Evolutionary conservation across 352 stramenopile species (phyloP).

Genomic region (Globisporangium viniferum): DNA sequence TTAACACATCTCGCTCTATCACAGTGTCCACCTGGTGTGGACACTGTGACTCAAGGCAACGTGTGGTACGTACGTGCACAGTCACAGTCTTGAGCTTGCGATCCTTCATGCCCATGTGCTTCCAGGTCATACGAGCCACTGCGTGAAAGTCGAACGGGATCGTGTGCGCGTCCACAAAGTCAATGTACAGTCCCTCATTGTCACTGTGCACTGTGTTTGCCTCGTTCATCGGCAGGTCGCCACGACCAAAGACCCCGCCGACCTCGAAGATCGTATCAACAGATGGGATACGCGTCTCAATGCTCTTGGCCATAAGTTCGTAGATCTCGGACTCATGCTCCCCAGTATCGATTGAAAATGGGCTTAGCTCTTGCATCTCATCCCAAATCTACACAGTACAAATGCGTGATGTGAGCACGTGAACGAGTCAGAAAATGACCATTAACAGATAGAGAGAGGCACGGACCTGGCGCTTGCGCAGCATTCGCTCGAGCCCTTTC

Average conservation of each 20-base stretch:
- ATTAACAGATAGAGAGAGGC: not conserved
- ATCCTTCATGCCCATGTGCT: slow-evolving; percentile 7
- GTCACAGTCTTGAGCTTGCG: not conserved
- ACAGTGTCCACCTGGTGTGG: not conserved
- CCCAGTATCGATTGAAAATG: not conserved
- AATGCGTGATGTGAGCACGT: not conserved
- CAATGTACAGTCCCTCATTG: not conserved
- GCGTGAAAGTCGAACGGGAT: not conserved
- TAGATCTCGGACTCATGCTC: slow-evolving; percentile 3
- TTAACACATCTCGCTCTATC: not conserved
- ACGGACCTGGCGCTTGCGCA: not conserved
- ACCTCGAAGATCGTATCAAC: not conserved
- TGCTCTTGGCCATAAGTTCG: not conserved
- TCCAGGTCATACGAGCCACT: not conserved
- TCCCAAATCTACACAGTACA: not conserved
- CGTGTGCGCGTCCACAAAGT: not conserved
- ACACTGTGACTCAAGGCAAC: not conserved
- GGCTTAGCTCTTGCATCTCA: not conserved
- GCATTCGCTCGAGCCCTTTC: slow-evolving; percentile 7
- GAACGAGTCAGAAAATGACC: no score
- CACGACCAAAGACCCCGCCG: not conserved
- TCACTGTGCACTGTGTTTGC: slow-evolving; percentile 1
- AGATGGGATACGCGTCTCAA: not conserved
- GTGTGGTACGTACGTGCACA: not conserved
- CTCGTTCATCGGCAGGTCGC: not conserved